Evolutionary conservation across 2,329 filamentous ascomycete genomes (phyloP), one percentile per base, ranked within the genome.

Genomic region (Botrytis galanthina): DNA sequence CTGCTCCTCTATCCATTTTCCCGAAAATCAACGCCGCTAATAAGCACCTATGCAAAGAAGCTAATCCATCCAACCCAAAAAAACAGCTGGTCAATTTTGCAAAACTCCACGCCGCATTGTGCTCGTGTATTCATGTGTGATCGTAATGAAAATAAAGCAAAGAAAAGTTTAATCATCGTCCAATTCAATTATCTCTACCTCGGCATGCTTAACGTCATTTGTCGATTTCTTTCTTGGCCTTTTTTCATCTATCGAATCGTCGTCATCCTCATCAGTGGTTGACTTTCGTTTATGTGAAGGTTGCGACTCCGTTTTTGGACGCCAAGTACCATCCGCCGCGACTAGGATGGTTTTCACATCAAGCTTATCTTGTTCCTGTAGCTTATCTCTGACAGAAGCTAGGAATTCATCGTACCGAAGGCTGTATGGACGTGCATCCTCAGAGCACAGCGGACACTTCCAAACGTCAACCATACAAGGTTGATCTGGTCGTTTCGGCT

Each of bases 401-500:
- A 98, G 84, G 80, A 94, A 98, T 2, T 88, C 88, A 79, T 98
- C 95, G 9, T 95, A 84, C 3, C 89, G 82, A 1, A 98, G 86
- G 74, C 84, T 88, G 37, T 86, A 84, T 0, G 95, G 96, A 22
- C 95, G 88, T 18, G 92, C 94, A 81, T 98, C 95, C 46, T 83
- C 84, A 39, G 86, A 85, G 81, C 95, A 98, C 44, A 97, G 89
- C 0, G 96, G 96, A 78, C 96, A 99, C 75, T 88, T 91, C 94
- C 95, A 98, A 70, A 89, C 88, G 78, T 96, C 93, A 0, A 88
- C 84, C 72, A 87, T 83, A 1, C 85, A 86, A 14, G 88, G 89
- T 76, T 90, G 86, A 37, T 78, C 76, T 37, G 82, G 80, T 74
- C 86, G 87, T 22, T 83, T 82, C 8, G 85, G 84, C 60, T 81